phyloP scores from a whole-genome alignment of 2,329 filamentous ascomycete species.

The Pyrenochaeta sp. region DNA sequence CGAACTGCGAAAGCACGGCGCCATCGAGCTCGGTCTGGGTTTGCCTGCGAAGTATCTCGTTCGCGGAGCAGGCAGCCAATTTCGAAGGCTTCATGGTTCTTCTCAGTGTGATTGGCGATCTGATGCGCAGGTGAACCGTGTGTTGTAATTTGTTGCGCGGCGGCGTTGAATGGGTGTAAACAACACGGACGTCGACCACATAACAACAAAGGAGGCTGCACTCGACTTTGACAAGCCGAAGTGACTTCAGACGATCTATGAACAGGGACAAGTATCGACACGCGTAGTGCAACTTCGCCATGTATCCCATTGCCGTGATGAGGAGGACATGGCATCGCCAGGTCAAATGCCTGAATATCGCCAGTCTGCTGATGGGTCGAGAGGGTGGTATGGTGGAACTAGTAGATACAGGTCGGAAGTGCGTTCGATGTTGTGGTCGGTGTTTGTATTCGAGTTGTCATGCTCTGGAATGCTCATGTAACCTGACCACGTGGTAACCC shows the following conservation, averaged over 20 bases:
- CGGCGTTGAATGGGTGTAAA: conserved; percentile 12
- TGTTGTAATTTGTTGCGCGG: conserved; percentile 1
- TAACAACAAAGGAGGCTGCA: conserved; percentile 10
- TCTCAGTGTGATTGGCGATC: conserved; percentile 5
- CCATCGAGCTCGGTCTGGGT: conserved; percentile 9
- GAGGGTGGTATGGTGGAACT: too few relatives aligned
- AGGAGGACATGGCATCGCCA: conserved; percentile 6
- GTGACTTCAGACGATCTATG: conserved; percentile 9
- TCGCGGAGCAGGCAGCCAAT: conserved; percentile 15
- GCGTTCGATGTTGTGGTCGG: too few relatives aligned
- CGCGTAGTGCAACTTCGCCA: conserved; percentile 12
- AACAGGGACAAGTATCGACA: conserved; percentile 1
- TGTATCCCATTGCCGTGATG: conserved; percentile 12
- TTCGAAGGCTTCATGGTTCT: conserved; percentile 20
- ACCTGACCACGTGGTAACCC: conserved; percentile 4
- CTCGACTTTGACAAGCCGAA: conserved; percentile 14
- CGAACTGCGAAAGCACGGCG: background rate
- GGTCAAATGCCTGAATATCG: background rate
- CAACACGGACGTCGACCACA: conserved; percentile 16
- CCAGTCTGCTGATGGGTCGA: too few relatives aligned
- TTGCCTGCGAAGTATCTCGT: conserved; percentile 17
- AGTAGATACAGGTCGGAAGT: too few relatives aligned
- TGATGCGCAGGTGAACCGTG: conserved; percentile 7
- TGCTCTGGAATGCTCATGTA: conserved; percentile 4
- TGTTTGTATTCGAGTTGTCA: background rate